A percentile compares a stretch with the other conserved stretches of the same genome.
These are phyloP conservation scores for Staphylotrichum longicolle DNA, from an alignment of 495 filamentous ascomycete species.

Conservation along the genomic window DNA sequence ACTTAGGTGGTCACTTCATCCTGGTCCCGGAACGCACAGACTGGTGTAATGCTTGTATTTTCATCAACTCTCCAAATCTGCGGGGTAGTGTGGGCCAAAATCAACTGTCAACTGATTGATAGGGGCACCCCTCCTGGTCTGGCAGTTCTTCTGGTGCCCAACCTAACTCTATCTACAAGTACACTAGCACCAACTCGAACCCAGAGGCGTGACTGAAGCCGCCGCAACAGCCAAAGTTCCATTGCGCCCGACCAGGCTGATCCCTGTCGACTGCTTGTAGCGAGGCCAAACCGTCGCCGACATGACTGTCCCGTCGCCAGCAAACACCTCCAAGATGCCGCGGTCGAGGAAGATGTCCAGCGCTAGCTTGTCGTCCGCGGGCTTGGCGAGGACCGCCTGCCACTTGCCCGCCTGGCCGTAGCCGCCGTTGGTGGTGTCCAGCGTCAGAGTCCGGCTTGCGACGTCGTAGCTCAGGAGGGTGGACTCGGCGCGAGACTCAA, in stretches of 20 bases:
- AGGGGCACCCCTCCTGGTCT: too few relatives aligned
- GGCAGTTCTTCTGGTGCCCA: background rate
- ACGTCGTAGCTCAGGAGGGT: constrained; percentile 4
- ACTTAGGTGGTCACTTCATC: too few relatives aligned
- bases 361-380: background rate
- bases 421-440: constrained; percentile 9
- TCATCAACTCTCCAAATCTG: too few relatives aligned
- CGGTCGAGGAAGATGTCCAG: constrained; percentile 12
- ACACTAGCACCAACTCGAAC: constrained; percentile 11
- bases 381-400: constrained; percentile 8
- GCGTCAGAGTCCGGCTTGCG: background rate
- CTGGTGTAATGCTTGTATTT: too few relatives aligned
- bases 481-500: background rate
- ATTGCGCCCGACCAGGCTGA: background rate
- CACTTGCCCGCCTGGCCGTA: constrained; percentile 6
- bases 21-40: too few relatives aligned
- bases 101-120: background rate
- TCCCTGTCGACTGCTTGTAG: background rate
- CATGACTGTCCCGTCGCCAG: constrained; percentile 10
- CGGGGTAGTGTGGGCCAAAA: background rate
- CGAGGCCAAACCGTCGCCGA: constrained; percentile 7
- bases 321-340: constrained; percentile 4
- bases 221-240: background rate
- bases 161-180: background rate
- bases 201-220: background rate